These are phyloP conservation scores for Clonostachys byssicola DNA, from an alignment of 2,329 filamentous ascomycete species.

Conservation along the genomic window DNA sequence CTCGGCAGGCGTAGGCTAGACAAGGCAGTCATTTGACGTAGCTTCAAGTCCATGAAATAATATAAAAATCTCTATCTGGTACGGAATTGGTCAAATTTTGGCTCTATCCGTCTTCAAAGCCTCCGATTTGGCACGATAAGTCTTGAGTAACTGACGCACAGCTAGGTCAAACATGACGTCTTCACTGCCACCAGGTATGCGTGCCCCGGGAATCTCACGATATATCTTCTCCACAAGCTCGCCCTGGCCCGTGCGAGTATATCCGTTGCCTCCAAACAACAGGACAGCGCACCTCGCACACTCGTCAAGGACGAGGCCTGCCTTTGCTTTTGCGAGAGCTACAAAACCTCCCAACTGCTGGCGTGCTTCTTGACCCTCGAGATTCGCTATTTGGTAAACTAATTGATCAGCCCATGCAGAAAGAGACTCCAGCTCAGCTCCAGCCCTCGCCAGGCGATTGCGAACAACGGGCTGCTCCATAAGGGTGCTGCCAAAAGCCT, in stretches of 20 bases:
- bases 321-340: no score
- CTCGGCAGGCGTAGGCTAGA: no score
- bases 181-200: constrained; percentile 49
- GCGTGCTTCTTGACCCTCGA: constrained; percentile 45
- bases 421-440: constrained; percentile 53
- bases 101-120: no score
- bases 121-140: no score
- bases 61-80: no score
- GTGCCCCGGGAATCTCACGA: constrained; percentile 39
- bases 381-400: constrained; percentile 44
- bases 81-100: no score
- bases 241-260: constrained; percentile 41
- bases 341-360: constrained; percentile 17
- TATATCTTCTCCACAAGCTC: constrained; percentile 48
- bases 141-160: constrained; percentile 35
- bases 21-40: no score
- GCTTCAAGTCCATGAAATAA: no score
- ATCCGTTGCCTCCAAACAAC: constrained; percentile 47
- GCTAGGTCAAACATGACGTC: constrained; percentile 49
- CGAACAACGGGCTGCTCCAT: constrained; percentile 56
- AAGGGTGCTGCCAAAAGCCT: constrained; percentile 56
- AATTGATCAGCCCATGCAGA: constrained; percentile 60
- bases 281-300: no score
- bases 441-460: constrained; percentile 56
- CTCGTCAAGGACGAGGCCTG: no score